phyloP scores from a whole-genome alignment of 106 monocot genomes.

The Alisma plantagoaquatica region DNA sequence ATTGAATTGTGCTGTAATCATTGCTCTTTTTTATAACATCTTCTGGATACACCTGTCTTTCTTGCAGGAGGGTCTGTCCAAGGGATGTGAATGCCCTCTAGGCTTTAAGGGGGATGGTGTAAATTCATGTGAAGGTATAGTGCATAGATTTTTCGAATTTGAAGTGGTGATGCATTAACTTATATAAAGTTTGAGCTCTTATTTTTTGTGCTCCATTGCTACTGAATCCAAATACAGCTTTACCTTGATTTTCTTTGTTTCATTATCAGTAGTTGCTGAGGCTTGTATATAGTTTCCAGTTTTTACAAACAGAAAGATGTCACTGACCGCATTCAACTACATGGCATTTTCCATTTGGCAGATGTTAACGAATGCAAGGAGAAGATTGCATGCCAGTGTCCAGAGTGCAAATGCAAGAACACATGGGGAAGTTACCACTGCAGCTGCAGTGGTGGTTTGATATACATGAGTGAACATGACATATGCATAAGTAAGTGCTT shows the following conservation, averaged over 20 bases:
- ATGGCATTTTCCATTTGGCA: slow-evolving; percentile 9
- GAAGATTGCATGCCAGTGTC: slow-evolving; percentile 67
- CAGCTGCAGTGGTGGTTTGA: slow-evolving; percentile 45
- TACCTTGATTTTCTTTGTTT: too few species aligned
- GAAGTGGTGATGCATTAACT: neutral
- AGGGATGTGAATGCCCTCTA: slow-evolving; percentile 68
- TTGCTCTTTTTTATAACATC: neutral
- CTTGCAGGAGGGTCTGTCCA: slow-evolving; percentile 32
- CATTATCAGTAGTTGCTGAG: too few species aligned
- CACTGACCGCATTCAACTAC: neutral
- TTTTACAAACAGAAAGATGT: too few species aligned
- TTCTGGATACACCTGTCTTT: neutral
- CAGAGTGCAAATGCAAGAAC: slow-evolving; percentile 79
- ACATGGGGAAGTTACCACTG: slow-evolving; percentile 90
- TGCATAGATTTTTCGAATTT: slow-evolving; percentile 7
- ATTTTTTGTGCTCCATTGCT: too few species aligned
- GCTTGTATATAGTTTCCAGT: too few species aligned
- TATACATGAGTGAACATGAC: slow-evolving; percentile 89
- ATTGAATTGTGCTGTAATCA: neutral
- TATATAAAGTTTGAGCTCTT: too few species aligned
- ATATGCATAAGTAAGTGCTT: slow-evolving; percentile 74
- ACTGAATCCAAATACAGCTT: too few species aligned
- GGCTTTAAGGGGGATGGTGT: slow-evolving; percentile 87
- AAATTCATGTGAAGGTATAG: slow-evolving; percentile 64
- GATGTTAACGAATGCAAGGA: slow-evolving; percentile 96